Percentiles rank a stretch among this genome's conserved stretches.
Conservation (phyloP, 1,139 yeast species). For the Suhomyces kunorum region DNA sequence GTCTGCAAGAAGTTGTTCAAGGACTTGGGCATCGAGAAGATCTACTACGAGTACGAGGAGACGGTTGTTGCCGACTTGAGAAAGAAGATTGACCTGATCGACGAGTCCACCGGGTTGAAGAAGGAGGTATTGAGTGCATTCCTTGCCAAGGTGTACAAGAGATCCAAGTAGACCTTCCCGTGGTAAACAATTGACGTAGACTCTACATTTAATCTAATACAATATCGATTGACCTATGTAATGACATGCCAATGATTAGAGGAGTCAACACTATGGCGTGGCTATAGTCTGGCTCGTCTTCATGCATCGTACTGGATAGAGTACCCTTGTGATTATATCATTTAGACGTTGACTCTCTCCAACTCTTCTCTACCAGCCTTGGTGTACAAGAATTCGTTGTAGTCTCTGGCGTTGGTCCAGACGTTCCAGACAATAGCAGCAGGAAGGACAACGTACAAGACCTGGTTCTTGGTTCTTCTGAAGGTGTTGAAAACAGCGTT, state of each 20-base stretch:
- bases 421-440: conserved; percentile 77
- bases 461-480: conserved; percentile 91
- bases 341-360: conserved; percentile 71
- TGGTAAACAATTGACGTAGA: no score
- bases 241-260: conserved; percentile 5
- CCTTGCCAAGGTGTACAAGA: conserved; percentile 88
- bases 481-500: conserved; percentile 88
- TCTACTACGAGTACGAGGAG: conserved; percentile 84
- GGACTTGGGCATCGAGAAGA: conserved; percentile 69
- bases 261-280: background rate
- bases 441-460: conserved; percentile 77
- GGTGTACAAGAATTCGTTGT: conserved; percentile 93
- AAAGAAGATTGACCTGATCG: conserved; percentile 64
- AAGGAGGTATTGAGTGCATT: conserved; percentile 79
- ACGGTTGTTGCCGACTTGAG: conserved; percentile 64
- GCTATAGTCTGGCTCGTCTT: no score
- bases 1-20: conserved; percentile 72
- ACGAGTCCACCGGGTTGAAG: conserved; percentile 92
- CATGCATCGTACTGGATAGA: background rate
- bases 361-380: conserved; percentile 96
- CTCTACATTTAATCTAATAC: conserved; percentile 3
- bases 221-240: conserved; percentile 4
- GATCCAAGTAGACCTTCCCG: conserved; percentile 77
- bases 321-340: background rate
- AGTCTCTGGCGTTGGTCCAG: conserved; percentile 86